Evolutionary conservation across 345 rosid genomes (phyloP).

Genomic region (Cardiospermum halicacabum): DNA sequence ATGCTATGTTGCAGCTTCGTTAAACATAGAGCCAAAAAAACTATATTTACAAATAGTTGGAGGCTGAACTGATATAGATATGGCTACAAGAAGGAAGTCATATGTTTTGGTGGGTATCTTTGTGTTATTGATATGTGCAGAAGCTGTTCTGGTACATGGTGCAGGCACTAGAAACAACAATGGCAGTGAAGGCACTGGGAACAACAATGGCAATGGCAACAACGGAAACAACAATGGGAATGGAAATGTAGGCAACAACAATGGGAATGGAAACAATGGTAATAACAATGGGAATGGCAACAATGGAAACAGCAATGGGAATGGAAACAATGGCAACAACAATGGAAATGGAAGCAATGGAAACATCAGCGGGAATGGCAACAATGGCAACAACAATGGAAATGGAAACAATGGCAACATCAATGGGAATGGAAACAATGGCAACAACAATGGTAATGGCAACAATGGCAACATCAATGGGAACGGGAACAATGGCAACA

Average conservation of each 20-base stretch:
- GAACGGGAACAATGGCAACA: slow-evolving; percentile 12
- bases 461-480: slow-evolving; percentile 11
- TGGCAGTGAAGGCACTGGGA: slow-evolving; percentile 9
- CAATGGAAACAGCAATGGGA: not conserved
- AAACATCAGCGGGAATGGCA: not conserved
- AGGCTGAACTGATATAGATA: slow-evolving; percentile 7
- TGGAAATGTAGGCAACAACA: slow-evolving; percentile 8
- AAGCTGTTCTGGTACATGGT: slow-evolving; percentile 21
- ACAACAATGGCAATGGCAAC: slow-evolving; percentile 8
- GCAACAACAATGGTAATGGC: not conserved
- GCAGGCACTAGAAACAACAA: slow-evolving; percentile 6
- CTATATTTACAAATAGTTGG: not conserved
- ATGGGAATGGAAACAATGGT: slow-evolving; percentile 15
- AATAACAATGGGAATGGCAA: slow-evolving; percentile 5
- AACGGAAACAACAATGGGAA: not conserved
- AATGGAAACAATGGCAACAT: not conserved
- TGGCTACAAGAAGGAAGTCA: slow-evolving; percentile 12
- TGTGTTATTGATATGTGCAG: slow-evolving; percentile 32
- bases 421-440: not conserved
- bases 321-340: slow-evolving; percentile 4
- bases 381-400: no score
- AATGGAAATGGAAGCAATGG: slow-evolving; percentile 8
- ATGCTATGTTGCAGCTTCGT: not conserved
- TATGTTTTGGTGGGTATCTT: slow-evolving; percentile 27
- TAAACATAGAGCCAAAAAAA: not conserved